Conservation (phyloP, 2,329 filamentous ascomycete species). For the Dactylellina sp. region DNA sequence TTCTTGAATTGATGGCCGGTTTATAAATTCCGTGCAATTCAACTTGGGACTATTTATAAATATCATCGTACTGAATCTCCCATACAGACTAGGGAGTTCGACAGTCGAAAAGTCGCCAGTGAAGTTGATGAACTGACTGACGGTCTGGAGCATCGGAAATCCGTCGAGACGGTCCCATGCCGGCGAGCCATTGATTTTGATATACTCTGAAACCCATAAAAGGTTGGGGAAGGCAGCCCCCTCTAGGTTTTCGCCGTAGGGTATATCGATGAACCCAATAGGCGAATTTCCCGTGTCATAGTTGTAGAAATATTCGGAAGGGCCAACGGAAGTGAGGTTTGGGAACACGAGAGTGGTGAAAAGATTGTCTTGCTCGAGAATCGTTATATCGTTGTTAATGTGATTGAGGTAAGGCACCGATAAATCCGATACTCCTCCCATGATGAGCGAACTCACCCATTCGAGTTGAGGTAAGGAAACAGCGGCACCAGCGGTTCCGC, state of each 20-base stretch:
- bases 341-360: background rate
- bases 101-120: constrained; percentile 17
- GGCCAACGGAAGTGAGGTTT: background rate
- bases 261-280: background rate
- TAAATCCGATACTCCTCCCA: background rate
- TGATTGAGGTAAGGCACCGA: background rate
- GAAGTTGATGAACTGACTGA: constrained; percentile 4
- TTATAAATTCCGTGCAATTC: too few species aligned
- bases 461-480: constrained; percentile 7
- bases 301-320: background rate
- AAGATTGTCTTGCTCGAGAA: background rate
- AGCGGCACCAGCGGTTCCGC: background rate
- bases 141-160: constrained; percentile 9
- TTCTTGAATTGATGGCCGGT: too few species aligned
- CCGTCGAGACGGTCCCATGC: constrained; percentile 8
- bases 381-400: background rate
- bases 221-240: background rate
- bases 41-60: too few species aligned
- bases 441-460: background rate
- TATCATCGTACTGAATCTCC: too few species aligned
- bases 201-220: background rate
- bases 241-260: too few species aligned
- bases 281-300: background rate
- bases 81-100: constrained; percentile 14
- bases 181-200: constrained; percentile 10